Base-by-base conservation (phyloP, 164 flowering plant genomes). In the Berberis vulgaris region DNA sequence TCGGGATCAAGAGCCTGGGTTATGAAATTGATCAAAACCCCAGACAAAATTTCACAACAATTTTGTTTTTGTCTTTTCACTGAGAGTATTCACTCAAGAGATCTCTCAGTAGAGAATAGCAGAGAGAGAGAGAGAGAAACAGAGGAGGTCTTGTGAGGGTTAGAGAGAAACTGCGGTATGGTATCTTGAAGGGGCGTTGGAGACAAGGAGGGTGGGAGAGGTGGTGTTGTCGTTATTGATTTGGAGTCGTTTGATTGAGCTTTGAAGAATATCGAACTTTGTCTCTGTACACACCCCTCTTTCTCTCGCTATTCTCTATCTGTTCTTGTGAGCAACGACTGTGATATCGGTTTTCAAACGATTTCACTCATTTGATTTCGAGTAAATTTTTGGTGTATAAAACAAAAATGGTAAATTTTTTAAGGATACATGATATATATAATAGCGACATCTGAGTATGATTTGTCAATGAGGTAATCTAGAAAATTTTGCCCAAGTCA, bases 231-330 rank as follows among this genome's bases (percentile, higher is more conserved):
- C 82, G 52, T 60, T 71, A 76, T 67, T 68, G 65, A 11, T 71
- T 78, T 79, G 80, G 73, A 75, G 74, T 72, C 77, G 65, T 63
- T 63, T 38, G 26, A 26, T 26, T 0, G 64, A 61, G 63, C 49
- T 61, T 75, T 68, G 73, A 74, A 67, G 80, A 77, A 75, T 74
- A 78, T 70, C 76, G 80, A 76, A 76, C 76, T 56, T 80, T 77
- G 71, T 71, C 65, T 68, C n/a, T 42, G 3, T 26, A 54, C 42
- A 43, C n/a, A 50, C 7, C 59, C 26, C 59, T 43, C 58, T 13
- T n/a, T 50, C 45, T 49, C 39, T n/a, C 13, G 10, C 41, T 41
- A 1, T 11, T 45, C 43, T 40, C 41, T 62, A 26, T 41, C 7
- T 4, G 12, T 1, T 54, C 39, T 56, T 38, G 2, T n/a, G 5